Conservation (phyloP, 2,329 filamentous ascomycete genomes). For the Paraconiothyrium sp. region DNA sequence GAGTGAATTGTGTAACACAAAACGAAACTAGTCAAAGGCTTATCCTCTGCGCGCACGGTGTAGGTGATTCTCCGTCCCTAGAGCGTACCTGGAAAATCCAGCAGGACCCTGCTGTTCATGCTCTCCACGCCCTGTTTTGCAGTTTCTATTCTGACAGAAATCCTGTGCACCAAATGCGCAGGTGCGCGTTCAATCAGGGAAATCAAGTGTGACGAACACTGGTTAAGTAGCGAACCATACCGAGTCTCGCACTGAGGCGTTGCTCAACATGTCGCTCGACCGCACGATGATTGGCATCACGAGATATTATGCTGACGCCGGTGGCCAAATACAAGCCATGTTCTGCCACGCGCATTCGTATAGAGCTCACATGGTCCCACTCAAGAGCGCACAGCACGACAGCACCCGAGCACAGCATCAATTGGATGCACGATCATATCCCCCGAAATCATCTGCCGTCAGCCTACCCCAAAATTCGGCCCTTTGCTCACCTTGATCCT, state of each 20-base stretch:
- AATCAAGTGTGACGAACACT: neutral
- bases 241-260: neutral
- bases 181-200: neutral
- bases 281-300: neutral
- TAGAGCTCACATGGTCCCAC: neutral
- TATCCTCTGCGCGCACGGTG: no score
- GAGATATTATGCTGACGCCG: neutral
- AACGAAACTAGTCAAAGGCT: neutral
- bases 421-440: neutral
- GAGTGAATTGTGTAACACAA: neutral
- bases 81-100: no score
- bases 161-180: neutral
- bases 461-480: neutral
- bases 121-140: neutral
- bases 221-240: neutral
- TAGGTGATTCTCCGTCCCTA: neutral
- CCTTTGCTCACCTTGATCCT: neutral
- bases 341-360: conserved; percentile 7
- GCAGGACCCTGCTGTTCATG: no score
- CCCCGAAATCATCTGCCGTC: neutral
- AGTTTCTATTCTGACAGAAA: neutral
- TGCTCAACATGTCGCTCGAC: neutral
- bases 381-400: neutral
- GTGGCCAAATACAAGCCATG: neutral
- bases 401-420: neutral